A percentile compares a stretch with the other conserved stretches of the same genome.
phyloP scores from a whole-genome alignment of 495 filamentous ascomycete species.

The Symbiotaphrina buchneri region DNA sequence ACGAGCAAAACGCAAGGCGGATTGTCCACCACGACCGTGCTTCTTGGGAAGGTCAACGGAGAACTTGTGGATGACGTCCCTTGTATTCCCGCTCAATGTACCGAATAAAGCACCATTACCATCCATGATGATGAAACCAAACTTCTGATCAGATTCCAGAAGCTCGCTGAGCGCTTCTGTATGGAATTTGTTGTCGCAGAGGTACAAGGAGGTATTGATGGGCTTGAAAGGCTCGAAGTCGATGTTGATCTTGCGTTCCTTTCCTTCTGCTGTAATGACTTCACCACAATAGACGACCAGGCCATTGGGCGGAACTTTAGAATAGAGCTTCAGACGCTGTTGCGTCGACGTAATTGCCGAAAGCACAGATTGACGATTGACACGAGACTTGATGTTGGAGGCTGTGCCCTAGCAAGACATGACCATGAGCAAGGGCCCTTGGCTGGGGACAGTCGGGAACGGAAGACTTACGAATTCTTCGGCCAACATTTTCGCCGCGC shows the following conservation, averaged over 20 bases:
- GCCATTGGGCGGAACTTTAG: constrained; percentile 92
- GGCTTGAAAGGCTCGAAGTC: constrained; percentile 99
- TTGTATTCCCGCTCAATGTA: constrained; percentile 86
- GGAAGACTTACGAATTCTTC: constrained; percentile 87
- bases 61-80: constrained; percentile 95
- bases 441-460: background rate
- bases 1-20: constrained; percentile 95
- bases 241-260: constrained; percentile 98
- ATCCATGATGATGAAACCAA: constrained; percentile 99
- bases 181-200: constrained; percentile 99
- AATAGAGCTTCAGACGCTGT: constrained; percentile 95
- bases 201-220: constrained; percentile 96
- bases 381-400: constrained; percentile 97
- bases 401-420: constrained; percentile 57
- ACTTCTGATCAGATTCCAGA: constrained; percentile 94
- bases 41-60: constrained; percentile 96
- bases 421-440: no score
- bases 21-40: constrained; percentile 98
- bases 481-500: constrained; percentile 96
- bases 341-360: constrained; percentile 98
- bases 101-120: constrained; percentile 95
- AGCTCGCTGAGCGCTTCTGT: constrained; percentile 92
- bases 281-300: constrained; percentile 98
- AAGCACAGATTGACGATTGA: constrained; percentile 91
- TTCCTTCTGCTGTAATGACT: constrained; percentile 97